Percentiles rank a stretch among this genome's conserved stretches.
Conservation (phyloP, 2,329 filamentous ascomycete genomes). For the Fonsecaea monophora region DNA sequence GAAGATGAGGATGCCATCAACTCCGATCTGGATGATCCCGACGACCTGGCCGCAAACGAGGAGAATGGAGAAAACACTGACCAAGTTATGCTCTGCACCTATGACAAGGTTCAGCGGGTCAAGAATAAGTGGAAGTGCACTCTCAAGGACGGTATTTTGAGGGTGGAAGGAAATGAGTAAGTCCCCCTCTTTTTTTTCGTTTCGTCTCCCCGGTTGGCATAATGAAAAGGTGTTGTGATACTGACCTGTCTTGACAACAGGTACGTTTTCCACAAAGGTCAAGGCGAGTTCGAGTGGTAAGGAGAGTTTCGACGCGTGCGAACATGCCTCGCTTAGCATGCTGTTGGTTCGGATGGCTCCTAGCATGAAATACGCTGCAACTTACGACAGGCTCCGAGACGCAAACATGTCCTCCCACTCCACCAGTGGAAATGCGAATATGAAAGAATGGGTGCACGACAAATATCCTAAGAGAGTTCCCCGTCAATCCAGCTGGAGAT, state of each 20-base stretch:
- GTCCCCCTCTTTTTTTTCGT: constrained; percentile 42
- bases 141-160: constrained; percentile 93
- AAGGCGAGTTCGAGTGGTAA: constrained; percentile 96
- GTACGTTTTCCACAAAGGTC: constrained; percentile 97
- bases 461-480: background rate
- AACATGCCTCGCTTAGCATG: background rate
- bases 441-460: background rate
- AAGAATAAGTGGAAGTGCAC: constrained; percentile 99
- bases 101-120: constrained; percentile 97
- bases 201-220: background rate
- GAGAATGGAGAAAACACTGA: constrained; percentile 83
- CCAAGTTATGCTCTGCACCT: constrained; percentile 97
- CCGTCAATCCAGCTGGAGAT: background rate
- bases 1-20: constrained; percentile 96
- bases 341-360: background rate
- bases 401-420: background rate
- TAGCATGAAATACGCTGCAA: background rate
- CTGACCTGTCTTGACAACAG: constrained; percentile 50
- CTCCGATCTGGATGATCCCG: constrained; percentile 93
- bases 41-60: constrained; percentile 86
- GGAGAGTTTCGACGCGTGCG: constrained; percentile 42
- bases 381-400: background rate
- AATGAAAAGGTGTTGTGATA: background rate
- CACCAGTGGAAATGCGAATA: background rate
- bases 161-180: constrained; percentile 87